Evolutionary conservation across 208 protist genomes (phyloP), one percentile per base, ranked within the genome.

Genomic region (Acanthamoeba polyphaga): DNA sequence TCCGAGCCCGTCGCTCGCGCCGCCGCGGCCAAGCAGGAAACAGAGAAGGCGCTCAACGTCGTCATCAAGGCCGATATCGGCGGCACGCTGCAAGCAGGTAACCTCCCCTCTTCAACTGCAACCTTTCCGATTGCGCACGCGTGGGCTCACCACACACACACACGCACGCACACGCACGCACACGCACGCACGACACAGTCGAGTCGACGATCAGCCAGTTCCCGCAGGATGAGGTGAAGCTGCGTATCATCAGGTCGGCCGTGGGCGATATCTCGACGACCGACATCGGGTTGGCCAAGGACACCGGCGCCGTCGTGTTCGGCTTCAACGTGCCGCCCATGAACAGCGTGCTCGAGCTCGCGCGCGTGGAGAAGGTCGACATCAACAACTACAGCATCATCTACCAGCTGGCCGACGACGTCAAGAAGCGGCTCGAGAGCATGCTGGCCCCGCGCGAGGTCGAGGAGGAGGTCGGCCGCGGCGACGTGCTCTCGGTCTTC

Each of bases 401-500:
- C 74, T 97, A 97, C 72, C 95, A 97, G 49, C 96, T 97, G 17
- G 58, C 97, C 22, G 96, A 97, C 62, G 43, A 89, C 49, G 53
- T 97, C 15, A 84, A 93, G 58, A 12, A 34, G 9, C 68, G 95
- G 32, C 87, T 97, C n/a, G 85, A 90, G 9, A 34, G 29, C 53
- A 8, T 60, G 27, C 32, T 98, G 8, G 58, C 94, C 10, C 95
- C 92, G 43, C 55, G 64, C 19, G 53, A 74, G 5, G 55, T 94
- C 17, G 95, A 95, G 53, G 91, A 92, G 38, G 62, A 96, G 17
- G 53, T 68, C 29, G 97, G 95, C 55, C 55, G 70, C 12, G 96
- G 95, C 10, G 80, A 96, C 34, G 68, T 97, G n/a, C 38, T 72
- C 27, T 62, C 95, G 76, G 34, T 96, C 17, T 97, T 97, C 82